These are phyloP conservation scores for Fusarium sacchari DNA, from an alignment of 2,329 filamentous ascomycete genomes.

Conservation along the genomic window DNA sequence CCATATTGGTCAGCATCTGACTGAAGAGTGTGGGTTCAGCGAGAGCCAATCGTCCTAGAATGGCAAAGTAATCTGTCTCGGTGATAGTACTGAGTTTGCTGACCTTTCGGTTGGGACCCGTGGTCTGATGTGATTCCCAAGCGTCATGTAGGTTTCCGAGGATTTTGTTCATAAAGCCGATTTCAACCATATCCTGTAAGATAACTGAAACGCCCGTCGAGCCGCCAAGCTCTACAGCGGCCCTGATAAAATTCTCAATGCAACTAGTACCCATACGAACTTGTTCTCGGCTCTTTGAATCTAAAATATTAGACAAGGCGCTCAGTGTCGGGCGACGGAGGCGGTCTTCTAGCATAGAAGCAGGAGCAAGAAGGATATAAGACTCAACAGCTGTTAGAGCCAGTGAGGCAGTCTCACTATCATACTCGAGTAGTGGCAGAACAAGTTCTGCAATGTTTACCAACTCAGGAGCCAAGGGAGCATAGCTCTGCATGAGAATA, in stretches of 20 bases:
- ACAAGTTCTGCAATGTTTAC: constrained; percentile 69
- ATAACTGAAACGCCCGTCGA: constrained; percentile 69
- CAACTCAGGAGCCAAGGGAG: constrained; percentile 70
- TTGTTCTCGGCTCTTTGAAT: constrained; percentile 66
- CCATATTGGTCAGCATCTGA: constrained; percentile 61
- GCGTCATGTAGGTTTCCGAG: constrained; percentile 74
- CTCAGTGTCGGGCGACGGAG: constrained; percentile 61
- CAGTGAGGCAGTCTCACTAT: constrained; percentile 69
- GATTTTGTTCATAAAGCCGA: constrained; percentile 70
- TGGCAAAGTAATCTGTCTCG: constrained; percentile 85
- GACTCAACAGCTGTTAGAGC: constrained; percentile 74
- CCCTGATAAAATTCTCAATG: constrained; percentile 72
- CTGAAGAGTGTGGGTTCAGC: constrained; percentile 76
- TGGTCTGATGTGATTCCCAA: constrained; percentile 80
- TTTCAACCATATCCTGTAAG: constrained; percentile 71
- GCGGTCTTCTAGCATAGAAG: constrained; percentile 69
- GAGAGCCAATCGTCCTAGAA: constrained; percentile 81
- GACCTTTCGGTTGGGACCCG: constrained; percentile 78
- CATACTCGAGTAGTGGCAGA: constrained; percentile 73
- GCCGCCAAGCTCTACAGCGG: constrained; percentile 70
- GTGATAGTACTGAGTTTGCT: constrained; percentile 77
- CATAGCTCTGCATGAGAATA: constrained; percentile 73
- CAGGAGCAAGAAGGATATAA: constrained; percentile 76
- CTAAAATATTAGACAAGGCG: constrained; percentile 61
- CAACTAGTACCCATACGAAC: constrained; percentile 67